A percentile compares a stretch with the other conserved stretches of the same genome.
Evolutionary conservation across 768 basidiomycete genomes (phyloP).

Genomic region (Fomitopsis serialis): DNA sequence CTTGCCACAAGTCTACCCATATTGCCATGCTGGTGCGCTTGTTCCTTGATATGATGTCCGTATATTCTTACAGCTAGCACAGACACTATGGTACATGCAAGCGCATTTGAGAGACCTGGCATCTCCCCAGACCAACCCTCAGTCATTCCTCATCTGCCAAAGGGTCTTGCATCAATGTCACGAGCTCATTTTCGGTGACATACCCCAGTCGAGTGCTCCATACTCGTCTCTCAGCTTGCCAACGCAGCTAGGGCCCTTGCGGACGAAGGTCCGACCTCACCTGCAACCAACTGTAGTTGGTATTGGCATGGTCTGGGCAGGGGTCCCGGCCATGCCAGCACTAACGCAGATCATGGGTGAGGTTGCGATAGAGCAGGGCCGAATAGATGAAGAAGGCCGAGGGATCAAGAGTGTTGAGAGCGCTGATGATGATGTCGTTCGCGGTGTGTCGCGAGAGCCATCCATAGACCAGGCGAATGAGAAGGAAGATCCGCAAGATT

Average conservation of each 20-base stretch:
- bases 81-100: conserved; percentile 99
- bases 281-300: conserved; percentile 77
- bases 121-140: conserved; percentile 48
- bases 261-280: conserved; percentile 67
- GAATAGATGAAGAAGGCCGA: conserved; percentile 57
- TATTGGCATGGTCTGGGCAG: conserved; percentile 76
- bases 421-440: conserved; percentile 34
- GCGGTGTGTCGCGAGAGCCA: conserved; percentile 18
- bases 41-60: background rate
- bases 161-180: conserved; percentile 88
- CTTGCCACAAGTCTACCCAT: conserved; percentile 87
- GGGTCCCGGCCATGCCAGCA: conserved; percentile 68
- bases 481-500: conserved; percentile 40
- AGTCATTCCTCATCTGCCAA: conserved; percentile 87
- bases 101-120: conserved; percentile 84
- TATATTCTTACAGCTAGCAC: conserved; percentile 1
- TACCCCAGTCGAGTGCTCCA: conserved; percentile 61
- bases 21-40: conserved; percentile 88
- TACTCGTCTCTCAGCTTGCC: conserved; percentile 58
- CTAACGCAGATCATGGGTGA: conserved; percentile 72
- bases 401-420: conserved; percentile 45
- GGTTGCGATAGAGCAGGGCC: conserved; percentile 87
- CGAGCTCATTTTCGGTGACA: conserved; percentile 92
- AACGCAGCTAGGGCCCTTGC: conserved; percentile 40
- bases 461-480: conserved; percentile 23